Evolutionary conservation across 116 monocot genomes (phyloP).

Genomic region (Iris pallida): DNA sequence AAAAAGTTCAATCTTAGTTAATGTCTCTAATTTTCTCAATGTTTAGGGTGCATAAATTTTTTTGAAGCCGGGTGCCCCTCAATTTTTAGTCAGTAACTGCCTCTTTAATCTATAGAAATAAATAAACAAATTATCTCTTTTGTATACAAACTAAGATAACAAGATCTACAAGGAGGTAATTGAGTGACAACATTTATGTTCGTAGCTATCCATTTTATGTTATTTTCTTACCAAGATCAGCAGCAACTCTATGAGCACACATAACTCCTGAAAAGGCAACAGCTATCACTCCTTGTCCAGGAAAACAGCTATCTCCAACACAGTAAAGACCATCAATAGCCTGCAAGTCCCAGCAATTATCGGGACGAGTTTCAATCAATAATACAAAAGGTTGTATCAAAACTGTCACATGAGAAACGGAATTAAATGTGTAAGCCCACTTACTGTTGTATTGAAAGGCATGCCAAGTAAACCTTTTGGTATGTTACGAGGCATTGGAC

Average conservation of each 20-base stretch:
- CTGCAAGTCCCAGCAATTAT: constrained; percentile 32
- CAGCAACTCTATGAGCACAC: constrained; percentile 99
- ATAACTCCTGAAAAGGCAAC: constrained; percentile 98
- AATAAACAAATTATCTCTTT: not conserved
- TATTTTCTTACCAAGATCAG: constrained; percentile 77
- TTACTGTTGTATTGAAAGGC: constrained; percentile 98
- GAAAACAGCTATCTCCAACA: constrained; percentile 98
- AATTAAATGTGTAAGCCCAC: not conserved
- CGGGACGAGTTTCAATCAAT: not conserved
- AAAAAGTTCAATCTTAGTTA: not conserved
- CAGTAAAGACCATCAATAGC: constrained; percentile 88
- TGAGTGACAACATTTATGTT: not conserved
- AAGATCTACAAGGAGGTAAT: not conserved
- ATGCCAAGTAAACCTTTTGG: constrained; percentile 95
- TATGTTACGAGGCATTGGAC: constrained; percentile 78
- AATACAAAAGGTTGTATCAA: not conserved
- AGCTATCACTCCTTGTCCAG: constrained; percentile 98
- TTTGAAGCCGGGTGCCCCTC: not conserved
- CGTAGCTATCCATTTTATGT: not conserved
- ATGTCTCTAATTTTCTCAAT: not conserved
- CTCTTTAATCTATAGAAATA: not conserved
- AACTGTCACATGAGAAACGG: not conserved
- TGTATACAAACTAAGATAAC: too few species aligned
- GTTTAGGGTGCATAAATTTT: not conserved
- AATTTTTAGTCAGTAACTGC: not conserved